Evolutionary conservation across 768 basidiomycete species (phyloP).

Genomic region (Coprinellus micaceus): DNA sequence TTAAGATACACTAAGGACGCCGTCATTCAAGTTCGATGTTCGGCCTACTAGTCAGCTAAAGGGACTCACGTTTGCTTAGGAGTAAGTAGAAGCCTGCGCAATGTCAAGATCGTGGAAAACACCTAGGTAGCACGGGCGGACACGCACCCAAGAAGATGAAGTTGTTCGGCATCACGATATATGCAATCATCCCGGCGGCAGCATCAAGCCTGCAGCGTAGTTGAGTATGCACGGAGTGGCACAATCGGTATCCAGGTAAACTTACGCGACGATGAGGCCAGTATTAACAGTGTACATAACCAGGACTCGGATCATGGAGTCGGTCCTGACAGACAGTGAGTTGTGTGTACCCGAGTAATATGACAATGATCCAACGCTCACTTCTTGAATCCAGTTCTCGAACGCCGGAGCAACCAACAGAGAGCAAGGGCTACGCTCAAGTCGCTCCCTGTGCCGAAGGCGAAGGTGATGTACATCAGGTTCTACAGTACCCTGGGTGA

Average conservation of each 20-base stretch:
- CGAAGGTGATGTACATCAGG: conserved; percentile 52
- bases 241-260: conserved; percentile 1
- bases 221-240: neutral
- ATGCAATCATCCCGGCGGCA: conserved; percentile 41
- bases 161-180: conserved; percentile 50
- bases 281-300: conserved; percentile 55
- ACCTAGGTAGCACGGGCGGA: neutral
- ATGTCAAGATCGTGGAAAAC: neutral
- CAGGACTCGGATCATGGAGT: conserved; percentile 44
- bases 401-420: conserved; percentile 43
- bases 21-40: neutral
- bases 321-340: conserved; percentile 35
- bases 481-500: conserved; percentile 29
- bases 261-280: conserved; percentile 43
- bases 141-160: conserved; percentile 48
- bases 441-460: conserved; percentile 46
- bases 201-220: conserved; percentile 40
- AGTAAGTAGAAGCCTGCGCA: conserved; percentile 44
- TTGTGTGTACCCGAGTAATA: neutral
- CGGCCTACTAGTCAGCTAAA: neutral
- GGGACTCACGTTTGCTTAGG: conserved; percentile 48
- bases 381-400: conserved; percentile 51
- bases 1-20: conserved; percentile 48
- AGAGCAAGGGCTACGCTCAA: conserved; percentile 47
- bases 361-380: conserved; percentile 14